Conservation (phyloP, 352 stramenopile genomes). For the Blastocystis hominis region DNA sequence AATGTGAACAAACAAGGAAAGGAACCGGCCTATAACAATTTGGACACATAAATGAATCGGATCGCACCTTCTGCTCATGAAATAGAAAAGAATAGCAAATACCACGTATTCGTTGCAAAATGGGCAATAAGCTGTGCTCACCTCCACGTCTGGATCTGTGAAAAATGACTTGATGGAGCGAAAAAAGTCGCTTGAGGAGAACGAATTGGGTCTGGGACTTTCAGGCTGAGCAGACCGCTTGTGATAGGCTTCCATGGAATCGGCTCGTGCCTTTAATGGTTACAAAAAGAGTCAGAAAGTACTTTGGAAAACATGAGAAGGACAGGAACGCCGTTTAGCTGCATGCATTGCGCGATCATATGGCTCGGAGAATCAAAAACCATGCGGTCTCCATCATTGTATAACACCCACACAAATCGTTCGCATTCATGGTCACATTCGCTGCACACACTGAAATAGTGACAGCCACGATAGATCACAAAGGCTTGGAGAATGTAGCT, state of each 20-base stretch:
- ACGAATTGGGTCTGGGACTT: too few relatives aligned
- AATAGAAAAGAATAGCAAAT: neutral
- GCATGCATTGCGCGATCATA: conserved; percentile 28
- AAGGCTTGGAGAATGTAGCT: conserved; percentile 8
- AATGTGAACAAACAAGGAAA: neutral
- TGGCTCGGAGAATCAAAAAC: neutral
- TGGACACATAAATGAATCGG: conserved; percentile 6
- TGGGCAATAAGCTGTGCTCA: neutral
- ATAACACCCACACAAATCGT: conserved; percentile 6
- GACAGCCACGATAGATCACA: neutral
- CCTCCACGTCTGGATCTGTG: neutral
- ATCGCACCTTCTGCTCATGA: neutral
- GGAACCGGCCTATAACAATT: conserved; percentile 10
- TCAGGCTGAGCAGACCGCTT: too few relatives aligned
- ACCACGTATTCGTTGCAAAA: neutral
- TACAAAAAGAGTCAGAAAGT: neutral
- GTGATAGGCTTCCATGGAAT: neutral
- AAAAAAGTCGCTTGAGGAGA: neutral
- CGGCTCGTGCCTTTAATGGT: neutral
- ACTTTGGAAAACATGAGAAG: conserved; percentile 28
- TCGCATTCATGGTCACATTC: neutral
- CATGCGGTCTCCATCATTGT: neutral
- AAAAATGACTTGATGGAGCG: neutral
- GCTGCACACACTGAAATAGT: conserved; percentile 2
- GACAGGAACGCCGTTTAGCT: neutral